phyloP scores from a whole-genome alignment of 805 yeast species.

The Priceomyces carsonii region DNA sequence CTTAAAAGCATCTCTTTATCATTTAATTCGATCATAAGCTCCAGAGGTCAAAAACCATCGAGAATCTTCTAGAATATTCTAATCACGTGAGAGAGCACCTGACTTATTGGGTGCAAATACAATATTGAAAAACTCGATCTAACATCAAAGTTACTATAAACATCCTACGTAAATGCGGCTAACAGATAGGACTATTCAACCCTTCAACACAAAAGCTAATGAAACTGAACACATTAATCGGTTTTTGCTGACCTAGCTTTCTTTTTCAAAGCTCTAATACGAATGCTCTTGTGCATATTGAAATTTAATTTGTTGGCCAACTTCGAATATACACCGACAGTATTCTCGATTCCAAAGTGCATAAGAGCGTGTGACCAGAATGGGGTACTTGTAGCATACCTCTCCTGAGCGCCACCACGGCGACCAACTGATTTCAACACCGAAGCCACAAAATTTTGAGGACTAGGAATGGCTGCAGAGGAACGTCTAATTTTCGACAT shows the following conservation, averaged over 20 bases:
- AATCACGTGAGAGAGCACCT: conserved; percentile 8
- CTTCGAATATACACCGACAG: conserved; percentile 79
- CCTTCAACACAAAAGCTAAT: too few relatives aligned
- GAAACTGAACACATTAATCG: conserved; percentile 14
- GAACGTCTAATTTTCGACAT: conserved; percentile 91
- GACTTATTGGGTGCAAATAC: too few relatives aligned
- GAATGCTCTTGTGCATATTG: conserved; percentile 76
- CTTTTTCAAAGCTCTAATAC: conserved; percentile 80
- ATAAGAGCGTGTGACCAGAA: conserved; percentile 91
- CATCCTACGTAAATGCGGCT: too few relatives aligned
- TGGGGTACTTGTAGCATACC: conserved; percentile 85
- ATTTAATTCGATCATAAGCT: neutral
- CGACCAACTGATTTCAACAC: conserved; percentile 72
- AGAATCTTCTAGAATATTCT: conserved; percentile 24
- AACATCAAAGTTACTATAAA: too few relatives aligned
- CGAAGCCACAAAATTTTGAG: conserved; percentile 75
- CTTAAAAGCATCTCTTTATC: too few relatives aligned
- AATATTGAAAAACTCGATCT: too few relatives aligned
- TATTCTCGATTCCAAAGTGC: conserved; percentile 77
- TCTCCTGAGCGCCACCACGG: conserved; percentile 90
- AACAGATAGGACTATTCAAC: too few relatives aligned
- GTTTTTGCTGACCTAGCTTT: conserved; percentile 47
- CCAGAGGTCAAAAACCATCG: too few relatives aligned
- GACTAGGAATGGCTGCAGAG: conserved; percentile 76
- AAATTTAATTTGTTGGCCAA: conserved; percentile 69